A percentile compares a stretch with the other conserved stretches of the same genome.
phyloP scores from a whole-genome alignment of 148 eudicot species.

The Silene uniflora region DNA sequence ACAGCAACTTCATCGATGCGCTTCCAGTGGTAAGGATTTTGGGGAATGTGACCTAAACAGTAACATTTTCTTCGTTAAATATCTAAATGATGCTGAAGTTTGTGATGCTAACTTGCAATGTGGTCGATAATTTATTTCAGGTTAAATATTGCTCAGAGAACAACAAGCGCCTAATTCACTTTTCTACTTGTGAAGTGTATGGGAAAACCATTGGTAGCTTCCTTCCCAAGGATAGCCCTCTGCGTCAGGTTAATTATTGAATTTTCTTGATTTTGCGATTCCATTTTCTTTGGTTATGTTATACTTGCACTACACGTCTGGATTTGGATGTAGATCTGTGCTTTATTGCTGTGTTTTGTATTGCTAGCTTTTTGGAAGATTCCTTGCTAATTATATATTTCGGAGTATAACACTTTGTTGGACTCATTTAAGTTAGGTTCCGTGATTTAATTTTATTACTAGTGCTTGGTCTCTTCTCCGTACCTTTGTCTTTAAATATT shows the following conservation, averaged over 20 bases:
- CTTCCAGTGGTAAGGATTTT: slow-evolving; percentile 82
- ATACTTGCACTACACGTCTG: neutral
- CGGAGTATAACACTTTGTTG: slow-evolving; percentile 2
- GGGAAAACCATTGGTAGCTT: slow-evolving; percentile 88
- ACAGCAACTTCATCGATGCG: slow-evolving; percentile 99
- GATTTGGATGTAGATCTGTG: slow-evolving; percentile 25
- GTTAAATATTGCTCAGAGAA: slow-evolving; percentile 98
- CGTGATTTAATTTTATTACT: slow-evolving; percentile 3
- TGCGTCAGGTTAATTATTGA: slow-evolving; percentile 63
- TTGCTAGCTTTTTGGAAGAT: slow-evolving; percentile 13
- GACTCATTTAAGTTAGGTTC: neutral
- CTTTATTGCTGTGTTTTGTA: neutral
- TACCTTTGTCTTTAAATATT: neutral
- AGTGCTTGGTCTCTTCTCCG: neutral
- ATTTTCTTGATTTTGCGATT: slow-evolving; percentile 19
- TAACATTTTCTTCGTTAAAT: neutral
- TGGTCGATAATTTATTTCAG: slow-evolving; percentile 34
- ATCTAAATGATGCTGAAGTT: neutral
- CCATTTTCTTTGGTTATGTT: neutral
- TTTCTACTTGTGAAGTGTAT: slow-evolving; percentile 96
- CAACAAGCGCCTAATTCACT: slow-evolving; percentile 89
- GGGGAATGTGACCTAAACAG: neutral
- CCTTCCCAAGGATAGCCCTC: slow-evolving; percentile 88
- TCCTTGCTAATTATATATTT: neutral
- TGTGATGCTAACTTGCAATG: slow-evolving; percentile 25